Conservation (phyloP, 2,329 filamentous ascomycete genomes). For the Rutstroemia sp. region DNA sequence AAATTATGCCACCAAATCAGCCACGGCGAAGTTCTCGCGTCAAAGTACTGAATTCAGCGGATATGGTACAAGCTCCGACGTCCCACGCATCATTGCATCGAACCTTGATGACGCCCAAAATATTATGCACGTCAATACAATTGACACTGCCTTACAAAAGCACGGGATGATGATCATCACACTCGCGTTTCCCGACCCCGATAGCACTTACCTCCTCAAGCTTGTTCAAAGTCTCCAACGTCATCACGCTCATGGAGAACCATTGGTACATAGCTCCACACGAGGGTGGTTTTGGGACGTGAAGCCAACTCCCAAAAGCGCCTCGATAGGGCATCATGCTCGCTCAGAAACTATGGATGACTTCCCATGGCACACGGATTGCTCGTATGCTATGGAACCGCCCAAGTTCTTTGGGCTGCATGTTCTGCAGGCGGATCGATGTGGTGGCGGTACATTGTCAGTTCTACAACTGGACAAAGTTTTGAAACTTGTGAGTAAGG, state of each 20-base stretch:
- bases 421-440: constrained; percentile 21
- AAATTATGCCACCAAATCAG: too few relatives aligned
- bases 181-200: constrained; percentile 16
- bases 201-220: constrained; percentile 19
- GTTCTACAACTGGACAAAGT: constrained; percentile 18
- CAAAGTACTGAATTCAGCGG: not conserved
- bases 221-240: constrained; percentile 9
- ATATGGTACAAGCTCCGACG: not conserved
- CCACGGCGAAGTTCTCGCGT: too few relatives aligned
- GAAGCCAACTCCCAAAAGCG: constrained; percentile 13
- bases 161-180: constrained; percentile 17
- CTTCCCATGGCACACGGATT: constrained; percentile 29
- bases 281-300: constrained; percentile 27
- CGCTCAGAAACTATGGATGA: constrained; percentile 24
- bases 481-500: constrained; percentile 13
- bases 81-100: not conserved
- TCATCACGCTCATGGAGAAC: constrained; percentile 17
- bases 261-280: constrained; percentile 20
- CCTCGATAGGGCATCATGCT: constrained; percentile 11
- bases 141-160: constrained; percentile 15
- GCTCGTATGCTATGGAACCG: constrained; percentile 21
- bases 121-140: constrained; percentile 7
- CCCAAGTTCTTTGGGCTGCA: constrained; percentile 26
- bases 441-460: constrained; percentile 15
- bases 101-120: not conserved